These are phyloP conservation scores for Nothopassalora personata DNA, from an alignment of 2,329 filamentous ascomycete species.

Conservation along the genomic window DNA sequence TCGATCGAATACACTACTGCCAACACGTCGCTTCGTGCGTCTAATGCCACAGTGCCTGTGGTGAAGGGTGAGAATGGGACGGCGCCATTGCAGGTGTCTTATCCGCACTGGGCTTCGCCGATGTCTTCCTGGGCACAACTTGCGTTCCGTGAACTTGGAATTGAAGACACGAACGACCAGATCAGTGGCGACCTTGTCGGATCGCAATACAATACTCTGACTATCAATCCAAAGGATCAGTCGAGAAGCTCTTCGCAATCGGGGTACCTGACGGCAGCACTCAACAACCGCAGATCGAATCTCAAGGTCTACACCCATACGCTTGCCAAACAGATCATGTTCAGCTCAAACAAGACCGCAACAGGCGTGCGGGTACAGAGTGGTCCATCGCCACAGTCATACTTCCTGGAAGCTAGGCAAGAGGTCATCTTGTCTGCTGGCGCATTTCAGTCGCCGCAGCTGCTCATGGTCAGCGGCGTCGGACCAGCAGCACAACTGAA, in stretches of 20 bases:
- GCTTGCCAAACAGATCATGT: slow-evolving; percentile 29
- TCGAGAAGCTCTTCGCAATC: slow-evolving; percentile 5
- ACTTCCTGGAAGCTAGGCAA: slow-evolving; percentile 27
- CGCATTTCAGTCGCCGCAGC: slow-evolving; percentile 40
- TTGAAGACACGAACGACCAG: not conserved
- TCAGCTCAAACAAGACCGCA: slow-evolving; percentile 27
- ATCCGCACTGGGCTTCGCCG: not conserved
- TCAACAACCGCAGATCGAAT: slow-evolving; percentile 42
- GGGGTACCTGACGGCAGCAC: slow-evolving; percentile 4
- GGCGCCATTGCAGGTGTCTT: slow-evolving; percentile 1
- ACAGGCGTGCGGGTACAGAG: slow-evolving; percentile 33
- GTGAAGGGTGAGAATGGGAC: not conserved
- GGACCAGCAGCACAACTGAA: slow-evolving; percentile 50
- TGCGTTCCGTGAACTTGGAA: not conserved
- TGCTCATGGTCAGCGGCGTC: slow-evolving; percentile 57
- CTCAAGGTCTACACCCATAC: slow-evolving; percentile 17
- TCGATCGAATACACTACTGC: slow-evolving; percentile 1
- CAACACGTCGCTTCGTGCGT: not conserved
- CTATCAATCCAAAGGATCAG: not conserved
- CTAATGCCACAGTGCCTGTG: slow-evolving; percentile 2
- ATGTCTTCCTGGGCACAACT: not conserved
- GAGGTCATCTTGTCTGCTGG: slow-evolving; percentile 44
- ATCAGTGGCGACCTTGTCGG: not conserved
- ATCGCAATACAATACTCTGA: not conserved
- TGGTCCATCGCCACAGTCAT: not conserved